Percentiles rank a stretch among this genome's conserved stretches.
Conservation (phyloP, 2,329 filamentous ascomycete genomes). For the Verticillium isaacii region DNA sequence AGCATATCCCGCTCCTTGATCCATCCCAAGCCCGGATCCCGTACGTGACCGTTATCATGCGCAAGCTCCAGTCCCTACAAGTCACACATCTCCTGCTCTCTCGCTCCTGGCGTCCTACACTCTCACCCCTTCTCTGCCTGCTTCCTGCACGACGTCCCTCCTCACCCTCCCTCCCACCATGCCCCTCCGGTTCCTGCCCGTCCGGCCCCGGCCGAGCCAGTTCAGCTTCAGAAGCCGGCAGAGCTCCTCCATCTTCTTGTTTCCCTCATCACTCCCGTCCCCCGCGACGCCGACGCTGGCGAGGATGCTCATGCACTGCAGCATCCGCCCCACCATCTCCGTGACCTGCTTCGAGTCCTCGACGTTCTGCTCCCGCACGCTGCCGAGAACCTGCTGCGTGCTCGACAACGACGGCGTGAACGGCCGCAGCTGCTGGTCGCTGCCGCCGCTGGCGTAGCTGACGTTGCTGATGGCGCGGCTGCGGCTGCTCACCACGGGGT, state of each 20-base stretch:
- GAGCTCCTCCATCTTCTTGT: constrained; percentile 76
- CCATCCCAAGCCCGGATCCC: background rate
- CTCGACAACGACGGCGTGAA: constrained; percentile 41
- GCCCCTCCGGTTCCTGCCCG: constrained; percentile 81
- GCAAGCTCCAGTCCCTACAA: background rate
- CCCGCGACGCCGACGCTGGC: constrained; percentile 53
- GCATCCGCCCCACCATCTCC: constrained; percentile 89
- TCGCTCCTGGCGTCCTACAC: constrained; percentile 22
- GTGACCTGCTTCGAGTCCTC: constrained; percentile 77
- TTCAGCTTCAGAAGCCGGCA: constrained; percentile 90
- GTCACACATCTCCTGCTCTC: background rate
- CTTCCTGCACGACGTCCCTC: constrained; percentile 27
- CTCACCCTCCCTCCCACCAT: constrained; percentile 70
- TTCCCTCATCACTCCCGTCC: constrained; percentile 63
- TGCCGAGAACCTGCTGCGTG: constrained; percentile 23
- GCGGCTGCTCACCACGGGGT: constrained; percentile 49
- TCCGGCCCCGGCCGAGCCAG: constrained; percentile 87
- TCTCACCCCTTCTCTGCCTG: constrained; percentile 23
- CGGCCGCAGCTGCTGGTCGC: constrained; percentile 40
- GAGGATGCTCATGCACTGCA: constrained; percentile 92
- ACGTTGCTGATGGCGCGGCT: constrained; percentile 86
- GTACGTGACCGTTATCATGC: background rate
- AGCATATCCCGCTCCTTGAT: background rate
- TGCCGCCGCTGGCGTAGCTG: constrained; percentile 53
- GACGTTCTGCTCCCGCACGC: constrained; percentile 53